Evolutionary conservation across 495 filamentous ascomycete genomes (phyloP), one percentile per base, ranked within the genome.

Genomic region (Hyaloscypha variabilis): DNA sequence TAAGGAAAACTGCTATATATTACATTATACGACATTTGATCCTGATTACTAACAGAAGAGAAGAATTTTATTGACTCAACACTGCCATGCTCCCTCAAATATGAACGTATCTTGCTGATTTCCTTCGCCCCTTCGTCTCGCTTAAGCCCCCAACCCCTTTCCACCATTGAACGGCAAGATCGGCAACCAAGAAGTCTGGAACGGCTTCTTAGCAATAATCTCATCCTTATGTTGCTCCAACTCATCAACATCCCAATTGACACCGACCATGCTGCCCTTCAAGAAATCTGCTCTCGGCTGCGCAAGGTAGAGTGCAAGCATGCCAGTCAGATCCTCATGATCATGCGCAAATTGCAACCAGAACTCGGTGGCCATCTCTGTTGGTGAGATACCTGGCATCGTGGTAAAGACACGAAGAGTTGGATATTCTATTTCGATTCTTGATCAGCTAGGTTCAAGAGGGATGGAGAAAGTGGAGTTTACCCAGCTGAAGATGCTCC

Each of bases 211-310:
- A 26, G 72, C 69, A 14, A 71, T 67, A 51, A 82, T 80, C 55
- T 80, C 75, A 23, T 76, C 69, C 63, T 76, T 75, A 30, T 76
- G 66, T 13, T 34, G 29, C 58, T 79, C 71, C 65, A 82, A 61
- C 71, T 81, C 77, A 14, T 76, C 72, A 23, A 81, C 71, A 70
- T 82, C 76, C 79, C 77, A 83, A 24, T 79, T 80, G 11, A 68
- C 71, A 53, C 69, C 67, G 0, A 82, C 46, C 57, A 73, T 76
- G 23, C 77, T 68, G 10, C 79, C 80, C 13, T 70, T 73, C 30
- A 81, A 53, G 64, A 69, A 81, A 24, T 72, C 71, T 39, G 73
- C 73, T 59, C 78, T 71, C 49, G 74, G 69, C 42, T 70, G 77
- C n/a, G 64, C 58, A 31, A 82, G 62, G 68, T 78, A 82, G 50